Evolutionary conservation across 2,329 filamentous ascomycete species (phyloP).

Genomic region (Calonectria hawksworthii): DNA sequence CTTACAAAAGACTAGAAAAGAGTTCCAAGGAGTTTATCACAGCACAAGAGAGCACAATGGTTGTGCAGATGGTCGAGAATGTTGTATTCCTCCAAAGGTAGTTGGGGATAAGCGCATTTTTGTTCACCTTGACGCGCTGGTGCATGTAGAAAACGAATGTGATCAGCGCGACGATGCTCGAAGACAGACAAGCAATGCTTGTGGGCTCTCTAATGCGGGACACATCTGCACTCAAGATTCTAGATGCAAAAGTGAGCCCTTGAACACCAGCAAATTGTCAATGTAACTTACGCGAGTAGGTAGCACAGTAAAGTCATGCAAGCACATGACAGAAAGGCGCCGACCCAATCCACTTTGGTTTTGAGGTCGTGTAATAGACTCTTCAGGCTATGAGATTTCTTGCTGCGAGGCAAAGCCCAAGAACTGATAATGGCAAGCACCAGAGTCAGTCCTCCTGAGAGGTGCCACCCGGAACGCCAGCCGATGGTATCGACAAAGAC

Average conservation of each 20-base stretch:
- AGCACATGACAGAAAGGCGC: conserved; percentile 59
- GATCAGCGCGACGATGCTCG: conserved; percentile 58
- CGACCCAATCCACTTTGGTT: conserved; percentile 67
- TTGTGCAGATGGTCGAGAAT: conserved; percentile 69
- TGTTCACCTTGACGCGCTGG: conserved; percentile 59
- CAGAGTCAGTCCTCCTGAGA: conserved; percentile 50
- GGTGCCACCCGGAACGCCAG: conserved; percentile 62
- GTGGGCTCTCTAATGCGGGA: conserved; percentile 55
- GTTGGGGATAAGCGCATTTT: conserved; percentile 72
- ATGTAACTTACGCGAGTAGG: conserved; percentile 59
- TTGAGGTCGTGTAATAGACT: conserved; percentile 39
- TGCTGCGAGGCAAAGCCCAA: conserved; percentile 48
- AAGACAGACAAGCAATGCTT: conserved; percentile 60
- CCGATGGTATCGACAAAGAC: conserved; percentile 59
- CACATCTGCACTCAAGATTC: conserved; percentile 52
- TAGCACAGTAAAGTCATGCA: conserved; percentile 64
- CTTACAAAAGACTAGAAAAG: conserved; percentile 62
- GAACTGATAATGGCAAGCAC: conserved; percentile 50
- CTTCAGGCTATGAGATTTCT: conserved; percentile 38
- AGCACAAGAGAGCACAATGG: conserved; percentile 62
- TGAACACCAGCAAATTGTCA: not conserved
- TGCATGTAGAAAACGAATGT: conserved; percentile 69
- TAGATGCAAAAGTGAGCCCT: conserved; percentile 11
- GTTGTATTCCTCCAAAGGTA: conserved; percentile 68
- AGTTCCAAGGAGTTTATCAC: conserved; percentile 60